Base-by-base conservation (phyloP, 202 grass and related monocot genomes). In the Saccharum hybrid region DNA sequence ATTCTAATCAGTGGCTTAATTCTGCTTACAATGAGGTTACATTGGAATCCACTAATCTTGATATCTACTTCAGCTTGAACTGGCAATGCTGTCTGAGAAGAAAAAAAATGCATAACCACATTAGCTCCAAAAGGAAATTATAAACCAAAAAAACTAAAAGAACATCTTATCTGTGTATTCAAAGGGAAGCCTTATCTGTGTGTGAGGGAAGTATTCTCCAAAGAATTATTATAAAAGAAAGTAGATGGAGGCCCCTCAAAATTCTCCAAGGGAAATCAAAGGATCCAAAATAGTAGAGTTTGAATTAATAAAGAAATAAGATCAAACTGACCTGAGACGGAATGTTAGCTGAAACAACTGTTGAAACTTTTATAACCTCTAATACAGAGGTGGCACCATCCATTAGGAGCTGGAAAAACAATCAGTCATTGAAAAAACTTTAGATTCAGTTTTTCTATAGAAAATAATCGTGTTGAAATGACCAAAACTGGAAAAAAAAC, bases 11-110 rank as follows among this genome's bases (percentile, higher is more conserved):
- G 72, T 74, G 96, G 92, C 76, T 85, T 88, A 82, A 98, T 91
- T 90, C 88, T 98, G 90, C 89, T 91, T 76, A 91, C 78, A 91
- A 92, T 90, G 70, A 98, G 66, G 65, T 98, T 98, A 80, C 90
- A 93, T 74, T 87, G 86, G 22, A 65, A 88, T 14, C 92, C 91
- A 78, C 81, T 88, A 64, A 98, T 91, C 76, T 93, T 98, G 77
- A 92, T 82, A 87, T 95, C 88, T 79, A 91, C 85, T 81, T 98
- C 92, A 63, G 89, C 89, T 88, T 69, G 88, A 81, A 98, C 85
- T 70, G 90, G 89, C 52, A 65, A 81, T 78, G 86, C 59, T 68
- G 86, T 69, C 95, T 98, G 87, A 82, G 52, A 88, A n/a, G 10
- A 84, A 70, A n/a, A 72, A 49, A 76, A 87, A 87, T 63, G 70